Conservation (phyloP, 306 rosid genomes). For the Canavalia ensiformis region DNA sequence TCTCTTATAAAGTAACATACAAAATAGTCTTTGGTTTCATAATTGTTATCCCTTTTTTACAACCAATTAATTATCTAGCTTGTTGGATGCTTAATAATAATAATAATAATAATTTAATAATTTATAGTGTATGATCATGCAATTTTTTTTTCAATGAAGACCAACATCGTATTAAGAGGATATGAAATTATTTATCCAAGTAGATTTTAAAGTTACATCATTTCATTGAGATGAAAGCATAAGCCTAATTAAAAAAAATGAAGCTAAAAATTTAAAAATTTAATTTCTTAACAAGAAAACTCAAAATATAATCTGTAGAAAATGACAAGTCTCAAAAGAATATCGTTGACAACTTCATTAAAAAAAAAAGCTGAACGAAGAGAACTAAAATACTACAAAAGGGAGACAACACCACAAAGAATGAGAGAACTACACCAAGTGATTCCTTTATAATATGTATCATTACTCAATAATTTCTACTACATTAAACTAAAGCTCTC, state of each 20-base stretch:
- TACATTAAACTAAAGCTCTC: conserved; percentile 23
- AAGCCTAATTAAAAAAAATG: no score
- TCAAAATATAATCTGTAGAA: not conserved
- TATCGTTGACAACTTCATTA: not conserved
- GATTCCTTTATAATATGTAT: conserved; percentile 18
- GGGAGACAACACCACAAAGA: not conserved
- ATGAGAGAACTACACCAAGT: not conserved
- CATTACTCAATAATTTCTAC: conserved; percentile 55
- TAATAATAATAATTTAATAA: no score
- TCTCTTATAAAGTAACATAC: not conserved
- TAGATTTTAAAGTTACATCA: no score
- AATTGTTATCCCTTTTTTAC: not conserved
- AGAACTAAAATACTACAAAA: not conserved
- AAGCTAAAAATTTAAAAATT: no score
- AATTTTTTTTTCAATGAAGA: no score
- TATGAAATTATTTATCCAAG: no score
- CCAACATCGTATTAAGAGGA: no score
- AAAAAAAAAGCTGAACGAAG: not conserved
- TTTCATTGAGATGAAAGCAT: no score
- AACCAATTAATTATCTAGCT: not conserved
- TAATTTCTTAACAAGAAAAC: no score
- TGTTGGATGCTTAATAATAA: not conserved
- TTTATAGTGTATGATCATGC: no score
- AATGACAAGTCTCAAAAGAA: not conserved
- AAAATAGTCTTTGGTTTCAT: not conserved